These are phyloP conservation scores for Phaeosphaeria sp. DNA, from an alignment of 2,329 filamentous ascomycete species.

Conservation along the genomic window DNA sequence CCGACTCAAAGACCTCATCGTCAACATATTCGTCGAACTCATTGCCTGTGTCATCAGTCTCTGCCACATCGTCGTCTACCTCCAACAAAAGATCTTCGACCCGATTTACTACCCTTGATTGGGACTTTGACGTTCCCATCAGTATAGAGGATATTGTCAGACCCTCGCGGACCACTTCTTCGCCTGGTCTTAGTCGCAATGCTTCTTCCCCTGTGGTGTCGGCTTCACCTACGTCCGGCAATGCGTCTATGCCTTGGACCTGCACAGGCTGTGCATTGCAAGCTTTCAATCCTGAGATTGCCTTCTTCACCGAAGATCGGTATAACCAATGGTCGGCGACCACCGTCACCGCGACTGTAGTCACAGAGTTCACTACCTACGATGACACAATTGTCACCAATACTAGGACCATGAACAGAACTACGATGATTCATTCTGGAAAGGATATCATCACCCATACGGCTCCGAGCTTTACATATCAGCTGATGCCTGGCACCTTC, in stretches of 20 bases:
- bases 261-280: constrained; percentile 44
- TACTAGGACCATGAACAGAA: constrained; percentile 32
- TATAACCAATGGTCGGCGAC: constrained; percentile 25
- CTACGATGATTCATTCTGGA: constrained; percentile 24
- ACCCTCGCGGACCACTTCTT: not conserved
- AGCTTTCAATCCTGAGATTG: constrained; percentile 30
- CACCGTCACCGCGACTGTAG: constrained; percentile 35
- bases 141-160: not conserved
- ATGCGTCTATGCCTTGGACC: constrained; percentile 5
- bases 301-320: constrained; percentile 17
- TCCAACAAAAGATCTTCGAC: not conserved
- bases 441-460: constrained; percentile 24
- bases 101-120: not conserved
- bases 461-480: constrained; percentile 29
- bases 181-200: not conserved
- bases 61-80: not conserved
- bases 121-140: too few relatives aligned
- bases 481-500: constrained; percentile 21
- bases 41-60: not conserved
- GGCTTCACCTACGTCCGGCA: not conserved
- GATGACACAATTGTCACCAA: constrained; percentile 36
- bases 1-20: not conserved
- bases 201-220: not conserved
- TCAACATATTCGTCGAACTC: constrained; percentile 1
- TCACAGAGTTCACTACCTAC: constrained; percentile 35